Percentiles rank a stretch among this genome's conserved stretches.
phyloP scores from a whole-genome alignment of 2,329 filamentous ascomycete species.

The Paecilomyces sp. region DNA sequence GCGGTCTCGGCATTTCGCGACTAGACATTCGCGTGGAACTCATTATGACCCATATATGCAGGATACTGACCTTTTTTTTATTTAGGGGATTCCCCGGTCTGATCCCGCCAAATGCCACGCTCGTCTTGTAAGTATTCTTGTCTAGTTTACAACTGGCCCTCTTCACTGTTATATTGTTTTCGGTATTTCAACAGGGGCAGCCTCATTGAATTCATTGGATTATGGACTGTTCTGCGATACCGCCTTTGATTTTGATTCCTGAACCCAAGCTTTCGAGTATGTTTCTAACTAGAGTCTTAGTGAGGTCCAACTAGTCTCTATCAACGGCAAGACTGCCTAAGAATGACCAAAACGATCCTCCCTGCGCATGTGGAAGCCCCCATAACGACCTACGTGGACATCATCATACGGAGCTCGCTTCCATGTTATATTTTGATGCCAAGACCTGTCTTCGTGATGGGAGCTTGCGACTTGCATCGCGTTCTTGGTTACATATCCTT shows the following conservation, averaged over 20 bases:
- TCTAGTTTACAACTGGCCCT: neutral
- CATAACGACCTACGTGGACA: neutral
- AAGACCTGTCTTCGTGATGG: neutral
- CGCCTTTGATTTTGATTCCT: neutral
- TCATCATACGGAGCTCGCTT: neutral
- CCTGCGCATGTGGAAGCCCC: no score
- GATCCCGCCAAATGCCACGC: conserved; percentile 66
- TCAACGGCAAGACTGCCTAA: neutral
- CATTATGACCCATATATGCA: neutral
- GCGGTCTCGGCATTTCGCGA: no score
- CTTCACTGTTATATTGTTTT: neutral
- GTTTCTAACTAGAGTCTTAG: neutral
- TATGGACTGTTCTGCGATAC: neutral
- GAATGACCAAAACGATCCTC: neutral
- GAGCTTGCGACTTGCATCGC: neutral
- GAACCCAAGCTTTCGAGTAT: neutral
- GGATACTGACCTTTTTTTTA: conserved; percentile 8
- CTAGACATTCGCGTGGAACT: neutral
- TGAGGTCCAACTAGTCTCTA: neutral
- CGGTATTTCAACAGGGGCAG: conserved; percentile 5
- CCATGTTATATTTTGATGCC: neutral
- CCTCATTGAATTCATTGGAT: neutral
- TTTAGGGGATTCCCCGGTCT: conserved; percentile 67
- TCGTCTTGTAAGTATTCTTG: conserved; percentile 67
- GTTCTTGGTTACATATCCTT: neutral